phyloP scores from a whole-genome alignment of 169 alveolate species.

The Eimeria falciformis region DNA sequence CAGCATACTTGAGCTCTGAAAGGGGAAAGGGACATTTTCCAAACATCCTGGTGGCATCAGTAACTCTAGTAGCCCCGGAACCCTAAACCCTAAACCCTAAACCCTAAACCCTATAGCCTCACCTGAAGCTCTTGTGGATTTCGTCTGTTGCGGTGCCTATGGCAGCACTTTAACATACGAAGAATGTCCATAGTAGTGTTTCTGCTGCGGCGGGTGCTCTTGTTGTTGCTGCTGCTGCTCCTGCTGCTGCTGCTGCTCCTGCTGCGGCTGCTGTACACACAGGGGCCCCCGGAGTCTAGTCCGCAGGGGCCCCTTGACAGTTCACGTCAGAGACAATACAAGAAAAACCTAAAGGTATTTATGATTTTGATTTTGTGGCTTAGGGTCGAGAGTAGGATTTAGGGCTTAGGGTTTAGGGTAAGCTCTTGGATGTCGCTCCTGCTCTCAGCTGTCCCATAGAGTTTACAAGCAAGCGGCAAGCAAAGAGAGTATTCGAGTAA shows the following conservation, averaged over 20 bases:
- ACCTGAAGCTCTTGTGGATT: neutral
- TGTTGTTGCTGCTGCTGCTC: constrained; percentile 56
- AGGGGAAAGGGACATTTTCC: neutral
- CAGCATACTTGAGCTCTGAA: neutral
- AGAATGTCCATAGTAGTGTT: constrained; percentile 10
- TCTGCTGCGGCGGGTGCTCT: constrained; percentile 27
- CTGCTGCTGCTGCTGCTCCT: constrained; percentile 47
- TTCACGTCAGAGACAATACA: neutral
- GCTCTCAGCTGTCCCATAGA: too few species aligned
- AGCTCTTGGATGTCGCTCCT: neutral
- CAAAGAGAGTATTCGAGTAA: too few species aligned
- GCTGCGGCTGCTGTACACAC: constrained; percentile 33
- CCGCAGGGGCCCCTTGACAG: too few species aligned
- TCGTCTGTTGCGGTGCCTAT: constrained; percentile 46
- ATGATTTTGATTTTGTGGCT: too few species aligned
- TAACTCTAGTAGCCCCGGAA: neutral
- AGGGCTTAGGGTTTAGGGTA: neutral
- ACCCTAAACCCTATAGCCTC: constrained; percentile 14
- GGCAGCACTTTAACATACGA: constrained; percentile 42
- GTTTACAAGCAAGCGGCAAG: too few species aligned
- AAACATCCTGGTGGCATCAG: too few species aligned
- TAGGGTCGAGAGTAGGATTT: neutral
- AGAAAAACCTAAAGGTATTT: neutral
- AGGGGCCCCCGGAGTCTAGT: constrained; percentile 37
- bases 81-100: constrained; percentile 35